Base-by-base conservation (phyloP, 805 yeast species). In the Debaryomyces prosopidis region DNA sequence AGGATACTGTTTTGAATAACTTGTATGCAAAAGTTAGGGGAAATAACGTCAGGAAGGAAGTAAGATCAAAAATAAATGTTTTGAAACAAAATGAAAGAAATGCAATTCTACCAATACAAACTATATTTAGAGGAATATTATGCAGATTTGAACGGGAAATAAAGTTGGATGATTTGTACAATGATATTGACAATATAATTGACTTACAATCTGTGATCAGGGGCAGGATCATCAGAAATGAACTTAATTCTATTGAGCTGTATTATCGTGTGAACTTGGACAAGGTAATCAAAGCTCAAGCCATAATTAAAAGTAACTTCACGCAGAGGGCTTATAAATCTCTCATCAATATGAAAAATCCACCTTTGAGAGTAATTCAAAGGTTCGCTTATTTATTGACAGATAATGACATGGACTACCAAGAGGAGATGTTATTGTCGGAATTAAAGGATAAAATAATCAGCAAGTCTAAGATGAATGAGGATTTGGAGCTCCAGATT, bases 321-420 rank as follows among this genome's bases (percentile, higher is more conserved):
- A 84, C 85, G 47, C 84, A 84, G 10, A 75, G 71, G 28, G 94
- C 96, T 1, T 94, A 89, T 65, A 79, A 77, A 47, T 79, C 87
- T 2, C 69, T 94, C 45, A 79, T 88, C 40, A 76, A 79, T 8
- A 82, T 79, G 62, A 78, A 76, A 32, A 84, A 87, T 55, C 97
- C 98, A 0, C 87, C 95, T 0, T 66, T 94, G 40, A 68, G 83
- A 27, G 87, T 89, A 0, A 84, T 94, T 18, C 79, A 82, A 54
- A 83, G 81, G 46, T 94, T 90, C 65, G 87, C 91, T 2, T 80
- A 81, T 53, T 65, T 94, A 35, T 66, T 94, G 37, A 84, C 86
- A 46, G 89, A 84, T 50, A 82, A 80, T 48, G 88, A 85, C 43
- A 71, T 75, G 11, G 96, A 89, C 56, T 84, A 84, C 59, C 87